A percentile compares a stretch with the other conserved stretches of the same genome.
These are phyloP conservation scores for Parmelia sp. DNA, from an alignment of 495 filamentous ascomycete species.

Conservation along the genomic window DNA sequence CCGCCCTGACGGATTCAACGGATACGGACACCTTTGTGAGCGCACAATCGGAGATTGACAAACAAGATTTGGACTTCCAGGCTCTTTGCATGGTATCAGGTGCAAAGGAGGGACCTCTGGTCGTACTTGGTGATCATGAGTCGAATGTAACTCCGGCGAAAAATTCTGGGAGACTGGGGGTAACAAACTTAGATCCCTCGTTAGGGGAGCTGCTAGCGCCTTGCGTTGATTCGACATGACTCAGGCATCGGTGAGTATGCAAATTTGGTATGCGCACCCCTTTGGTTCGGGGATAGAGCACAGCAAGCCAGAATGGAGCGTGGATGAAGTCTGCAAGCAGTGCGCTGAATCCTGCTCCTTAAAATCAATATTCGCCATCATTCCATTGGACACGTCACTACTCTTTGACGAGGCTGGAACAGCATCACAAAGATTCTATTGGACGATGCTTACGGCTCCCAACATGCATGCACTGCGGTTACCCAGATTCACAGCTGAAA, in stretches of 20 bases:
- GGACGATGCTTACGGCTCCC: background rate
- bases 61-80: background rate
- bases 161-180: background rate
- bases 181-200: background rate
- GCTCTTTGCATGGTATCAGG: background rate
- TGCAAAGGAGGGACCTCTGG: background rate
- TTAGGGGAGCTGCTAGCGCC: background rate
- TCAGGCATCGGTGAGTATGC: background rate
- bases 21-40: background rate
- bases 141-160: background rate
- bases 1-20: background rate
- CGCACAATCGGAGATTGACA: background rate
- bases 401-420: background rate
- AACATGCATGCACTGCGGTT: background rate
- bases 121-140: background rate
- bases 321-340: background rate
- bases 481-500: background rate
- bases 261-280: too few relatives aligned
- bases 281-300: too few relatives aligned
- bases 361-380: background rate
- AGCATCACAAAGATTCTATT: background rate
- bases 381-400: background rate
- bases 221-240: background rate
- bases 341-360: background rate
- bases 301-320: background rate